phyloP scores from a whole-genome alignment of 2,329 filamentous ascomycete species.

The Cadophora sp. region DNA sequence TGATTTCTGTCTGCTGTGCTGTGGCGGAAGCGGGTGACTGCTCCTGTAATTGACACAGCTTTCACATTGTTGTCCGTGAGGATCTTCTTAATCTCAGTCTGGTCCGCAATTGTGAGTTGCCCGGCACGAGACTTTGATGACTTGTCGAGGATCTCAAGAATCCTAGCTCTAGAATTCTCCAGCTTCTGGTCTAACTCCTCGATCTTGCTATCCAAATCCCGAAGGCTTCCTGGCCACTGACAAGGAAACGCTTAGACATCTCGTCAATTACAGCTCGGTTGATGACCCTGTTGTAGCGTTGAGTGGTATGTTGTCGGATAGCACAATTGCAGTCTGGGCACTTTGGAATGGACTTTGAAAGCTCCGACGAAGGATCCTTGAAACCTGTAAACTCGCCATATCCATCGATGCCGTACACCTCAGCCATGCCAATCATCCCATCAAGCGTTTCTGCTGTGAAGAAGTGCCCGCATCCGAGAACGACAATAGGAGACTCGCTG shows the following conservation, averaged over 20 bases:
- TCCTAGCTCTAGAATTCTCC: not conserved
- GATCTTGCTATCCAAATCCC: not conserved
- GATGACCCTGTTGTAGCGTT: slow-evolving; percentile 49
- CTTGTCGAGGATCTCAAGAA: not conserved
- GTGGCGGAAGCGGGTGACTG: not conserved
- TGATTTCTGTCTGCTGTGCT: slow-evolving; percentile 43
- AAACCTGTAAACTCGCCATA: slow-evolving; percentile 36
- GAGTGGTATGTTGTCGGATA: slow-evolving; percentile 45
- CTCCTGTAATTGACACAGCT: not conserved
- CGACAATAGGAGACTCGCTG: slow-evolving; percentile 64
- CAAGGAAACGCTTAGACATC: slow-evolving; percentile 48
- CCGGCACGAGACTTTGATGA: not conserved
- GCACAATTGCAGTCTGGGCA: slow-evolving; percentile 10
- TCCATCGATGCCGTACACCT: slow-evolving; percentile 55
- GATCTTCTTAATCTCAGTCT: not conserved
- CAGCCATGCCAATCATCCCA: slow-evolving; percentile 60
- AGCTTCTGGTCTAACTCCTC: not conserved
- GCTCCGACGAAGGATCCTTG: not conserved
- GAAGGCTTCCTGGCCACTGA: slow-evolving; percentile 34
- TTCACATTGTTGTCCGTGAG: not conserved
- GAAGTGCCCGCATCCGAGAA: slow-evolving; percentile 69
- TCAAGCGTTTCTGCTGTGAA: slow-evolving; percentile 67
- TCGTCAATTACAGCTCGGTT: slow-evolving; percentile 38
- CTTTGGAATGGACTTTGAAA: slow-evolving; percentile 7
- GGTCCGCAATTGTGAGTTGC: not conserved